Conservation (phyloP, 495 filamentous ascomycete genomes). For the Penicillium steckii region DNA sequence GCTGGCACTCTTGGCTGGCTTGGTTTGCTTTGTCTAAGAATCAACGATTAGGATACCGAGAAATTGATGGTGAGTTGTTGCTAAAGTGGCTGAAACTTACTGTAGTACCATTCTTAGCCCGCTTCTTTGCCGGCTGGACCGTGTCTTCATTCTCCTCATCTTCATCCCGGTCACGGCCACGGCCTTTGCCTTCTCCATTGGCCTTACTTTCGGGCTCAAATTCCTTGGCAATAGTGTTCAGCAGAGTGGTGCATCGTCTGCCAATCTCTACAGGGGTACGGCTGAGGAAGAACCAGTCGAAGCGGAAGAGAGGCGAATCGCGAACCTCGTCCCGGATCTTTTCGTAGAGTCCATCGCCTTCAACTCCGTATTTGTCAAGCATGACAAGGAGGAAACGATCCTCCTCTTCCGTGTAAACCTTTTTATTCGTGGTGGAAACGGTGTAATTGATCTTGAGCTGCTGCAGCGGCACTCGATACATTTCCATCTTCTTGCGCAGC, state of each 20-base stretch:
- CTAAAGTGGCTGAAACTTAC: conserved; percentile 36
- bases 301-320: conserved; percentile 92
- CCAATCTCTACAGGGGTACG: conserved; percentile 90
- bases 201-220: conserved; percentile 78
- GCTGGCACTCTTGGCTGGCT: conserved; percentile 55
- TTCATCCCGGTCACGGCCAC: conserved; percentile 72
- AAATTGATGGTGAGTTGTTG: not conserved
- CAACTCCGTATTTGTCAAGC: conserved; percentile 84
- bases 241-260: conserved; percentile 86
- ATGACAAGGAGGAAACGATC: conserved; percentile 95
- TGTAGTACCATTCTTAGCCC: conserved; percentile 78
- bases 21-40: conserved; percentile 64
- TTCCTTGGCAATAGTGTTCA: conserved; percentile 91
- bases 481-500: conserved; percentile 89
- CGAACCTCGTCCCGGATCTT: conserved; percentile 89
- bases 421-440: conserved; percentile 98
- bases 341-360: conserved; percentile 80
- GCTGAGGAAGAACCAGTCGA: conserved; percentile 98
- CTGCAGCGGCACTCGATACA: conserved; percentile 94
- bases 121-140: conserved; percentile 88
- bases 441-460: conserved; percentile 99
- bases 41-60: conserved; percentile 14
- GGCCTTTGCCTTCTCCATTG: conserved; percentile 68
- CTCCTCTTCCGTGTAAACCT: conserved; percentile 98
- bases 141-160: conserved; percentile 75